These are phyloP conservation scores for Rugonectria rugulosa DNA, from an alignment of 2,329 filamentous ascomycete genomes.

Conservation along the genomic window DNA sequence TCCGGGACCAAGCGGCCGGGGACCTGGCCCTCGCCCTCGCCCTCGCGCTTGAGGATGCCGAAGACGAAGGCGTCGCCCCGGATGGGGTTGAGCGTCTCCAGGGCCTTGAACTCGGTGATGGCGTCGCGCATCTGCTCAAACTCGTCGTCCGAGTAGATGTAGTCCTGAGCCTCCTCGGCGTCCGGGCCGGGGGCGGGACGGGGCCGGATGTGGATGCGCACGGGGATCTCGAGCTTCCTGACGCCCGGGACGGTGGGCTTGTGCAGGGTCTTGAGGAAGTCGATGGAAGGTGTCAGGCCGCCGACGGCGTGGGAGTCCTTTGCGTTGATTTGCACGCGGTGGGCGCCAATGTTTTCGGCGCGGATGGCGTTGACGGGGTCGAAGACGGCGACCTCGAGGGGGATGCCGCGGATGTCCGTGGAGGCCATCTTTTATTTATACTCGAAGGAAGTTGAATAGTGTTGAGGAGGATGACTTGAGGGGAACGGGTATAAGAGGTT, in stretches of 20 bases:
- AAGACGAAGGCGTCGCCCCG: constrained; percentile 66
- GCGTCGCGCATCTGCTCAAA: constrained; percentile 51
- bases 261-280: constrained; percentile 46
- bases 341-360: constrained; percentile 53
- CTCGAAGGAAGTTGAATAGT: background rate
- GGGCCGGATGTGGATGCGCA: constrained; percentile 65
- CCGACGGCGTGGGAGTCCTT: constrained; percentile 57
- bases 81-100: constrained; percentile 46
- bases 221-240: constrained; percentile 43
- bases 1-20: constrained; percentile 51
- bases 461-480: constrained; percentile 3
- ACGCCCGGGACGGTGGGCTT: background rate
- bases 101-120: constrained; percentile 48
- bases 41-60: constrained; percentile 49
- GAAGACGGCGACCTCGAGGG: constrained; percentile 64
- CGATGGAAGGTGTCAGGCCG: constrained; percentile 58
- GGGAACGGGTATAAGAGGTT: no score
- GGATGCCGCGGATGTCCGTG: constrained; percentile 24
- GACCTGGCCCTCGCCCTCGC: constrained; percentile 20
- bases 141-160: constrained; percentile 57
- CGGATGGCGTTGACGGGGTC: constrained; percentile 49
- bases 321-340: constrained; percentile 63
- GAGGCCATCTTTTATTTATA: background rate
- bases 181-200: constrained; percentile 29
- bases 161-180: constrained; percentile 47